Base-by-base conservation (phyloP, 2,329 filamentous ascomycete species). In the Aspergillus hortae region DNA sequence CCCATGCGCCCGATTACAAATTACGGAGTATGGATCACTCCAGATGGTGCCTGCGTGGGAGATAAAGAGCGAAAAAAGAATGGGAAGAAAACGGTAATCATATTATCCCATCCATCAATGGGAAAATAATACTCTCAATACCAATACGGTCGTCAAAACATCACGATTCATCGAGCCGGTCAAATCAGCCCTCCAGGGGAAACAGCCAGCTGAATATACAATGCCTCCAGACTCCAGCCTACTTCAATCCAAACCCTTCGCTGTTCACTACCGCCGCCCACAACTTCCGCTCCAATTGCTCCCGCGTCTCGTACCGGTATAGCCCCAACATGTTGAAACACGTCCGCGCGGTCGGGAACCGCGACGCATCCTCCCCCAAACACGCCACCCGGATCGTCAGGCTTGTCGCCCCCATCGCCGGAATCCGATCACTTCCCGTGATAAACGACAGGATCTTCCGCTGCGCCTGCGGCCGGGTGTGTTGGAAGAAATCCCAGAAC, bases 211-310 rank as follows among this genome's bases (percentile, higher is more conserved):
- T 30, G 27, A 30, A 30, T 11, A 11, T 30, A 30, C 27, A 11
- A 30, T 30, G 27, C 23, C 23, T 23, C 23, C 6, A 23, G 23
- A 23, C 17, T 36, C 43, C 46, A 30, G 40, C 32, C 43, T 56
- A 70, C 55, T 92, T 94, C 69, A 96, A 77, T 30, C 91, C 91
- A 79, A 96, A 96, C 2, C 92, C 92, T 69, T 95, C 90, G 64
- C 91, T 95, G 70, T 92, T 90, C 58, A 84, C 77, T n/a, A 96
- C 90, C 4, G 92, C 92, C 56, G 83, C 82, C 90, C 91, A 95
- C 30, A 96, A 74, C 75, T 85, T 84, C 47, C 71, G 74, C 68
- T 90, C 87, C 53, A 96, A 69, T 59, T 82, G 85, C 65, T 85
- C 79, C 60, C 79, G 83, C 3, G 81, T 84, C 33, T 71, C 67